These are phyloP conservation scores for Fusarium solani-melongenae DNA, from an alignment of 2,329 filamentous ascomycete species.

Conservation along the genomic window DNA sequence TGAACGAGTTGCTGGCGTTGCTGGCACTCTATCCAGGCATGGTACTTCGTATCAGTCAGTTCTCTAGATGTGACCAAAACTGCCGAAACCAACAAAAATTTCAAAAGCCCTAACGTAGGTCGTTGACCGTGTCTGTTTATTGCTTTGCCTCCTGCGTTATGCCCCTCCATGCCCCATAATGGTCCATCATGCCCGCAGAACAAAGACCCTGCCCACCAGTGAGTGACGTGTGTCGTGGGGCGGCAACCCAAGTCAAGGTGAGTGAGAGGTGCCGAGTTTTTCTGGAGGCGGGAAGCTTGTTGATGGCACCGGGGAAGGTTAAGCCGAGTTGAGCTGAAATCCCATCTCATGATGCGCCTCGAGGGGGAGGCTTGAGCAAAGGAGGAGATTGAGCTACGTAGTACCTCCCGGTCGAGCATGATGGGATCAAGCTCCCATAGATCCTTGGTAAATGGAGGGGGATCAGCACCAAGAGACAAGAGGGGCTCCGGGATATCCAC, in stretches of 20 bases:
- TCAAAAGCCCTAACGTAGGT: slow-evolving; percentile 14
- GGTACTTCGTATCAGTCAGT: neutral
- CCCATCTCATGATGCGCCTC: neutral
- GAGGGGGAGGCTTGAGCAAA: neutral
- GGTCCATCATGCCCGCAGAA: slow-evolving; percentile 16
- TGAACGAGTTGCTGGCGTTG: neutral
- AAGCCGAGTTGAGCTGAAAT: slow-evolving; percentile 1
- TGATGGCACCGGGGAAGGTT: slow-evolving; percentile 5
- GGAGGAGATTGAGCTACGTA: neutral
- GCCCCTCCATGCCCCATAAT: slow-evolving; percentile 14
- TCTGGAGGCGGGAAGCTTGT: slow-evolving; percentile 15
- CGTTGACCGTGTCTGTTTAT: neutral
- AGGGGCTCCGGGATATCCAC: slow-evolving; percentile 1
- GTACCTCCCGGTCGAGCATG: neutral
- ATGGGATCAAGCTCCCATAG: neutral
- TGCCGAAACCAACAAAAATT: neutral
- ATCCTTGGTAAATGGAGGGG: neutral
- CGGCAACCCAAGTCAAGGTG: neutral
- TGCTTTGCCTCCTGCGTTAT: slow-evolving; percentile 1
- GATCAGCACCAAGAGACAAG: neutral
- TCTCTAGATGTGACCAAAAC: neutral
- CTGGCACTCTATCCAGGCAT: neutral
- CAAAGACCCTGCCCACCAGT: slow-evolving; percentile 11
- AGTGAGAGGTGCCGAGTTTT: neutral
- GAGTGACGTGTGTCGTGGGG: slow-evolving; percentile 37